A percentile compares a stretch with the other conserved stretches of the same genome.
phyloP scores from a whole-genome alignment of 2,329 filamentous ascomycete species.

The Drechslerella dactyloides region DNA sequence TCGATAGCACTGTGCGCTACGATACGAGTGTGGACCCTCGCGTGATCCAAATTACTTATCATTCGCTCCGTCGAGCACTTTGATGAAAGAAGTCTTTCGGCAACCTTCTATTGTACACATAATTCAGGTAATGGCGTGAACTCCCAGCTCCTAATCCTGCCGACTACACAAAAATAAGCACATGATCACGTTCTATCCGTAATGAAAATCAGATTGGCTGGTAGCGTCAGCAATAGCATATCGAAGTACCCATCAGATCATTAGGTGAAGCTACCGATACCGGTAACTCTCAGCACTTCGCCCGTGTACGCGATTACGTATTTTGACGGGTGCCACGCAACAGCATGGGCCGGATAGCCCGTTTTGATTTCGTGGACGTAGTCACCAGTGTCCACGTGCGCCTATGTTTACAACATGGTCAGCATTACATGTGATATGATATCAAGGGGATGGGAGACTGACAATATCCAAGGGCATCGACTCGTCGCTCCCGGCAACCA shows the following conservation, averaged over 20 bases:
- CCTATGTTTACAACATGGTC: slow-evolving; percentile 44
- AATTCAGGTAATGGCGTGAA: too few species aligned
- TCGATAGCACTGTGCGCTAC: too few species aligned
- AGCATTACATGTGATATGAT: neutral
- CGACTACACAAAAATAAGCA: too few species aligned
- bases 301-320: slow-evolving; percentile 56
- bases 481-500: slow-evolving; percentile 63
- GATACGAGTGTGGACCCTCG: too few species aligned
- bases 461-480: slow-evolving; percentile 56
- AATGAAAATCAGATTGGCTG: too few species aligned
- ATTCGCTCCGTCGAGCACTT: too few species aligned
- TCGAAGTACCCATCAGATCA: neutral
- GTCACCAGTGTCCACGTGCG: slow-evolving; percentile 55
- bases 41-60: too few species aligned
- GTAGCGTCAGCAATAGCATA: neutral
- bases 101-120: too few species aligned
- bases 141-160: too few species aligned
- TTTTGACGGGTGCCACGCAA: slow-evolving; percentile 56
- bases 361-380: slow-evolving; percentile 55
- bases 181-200: too few species aligned
- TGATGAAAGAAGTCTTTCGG: too few species aligned
- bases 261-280: slow-evolving; percentile 39
- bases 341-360: slow-evolving; percentile 54
- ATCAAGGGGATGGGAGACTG: slow-evolving; percentile 24
- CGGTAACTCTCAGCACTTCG: slow-evolving; percentile 51